Evolutionary conservation across 129 eudicot genomes (phyloP), one percentile per base, ranked within the genome.

Genomic region (Dittrichia graveolens): DNA sequence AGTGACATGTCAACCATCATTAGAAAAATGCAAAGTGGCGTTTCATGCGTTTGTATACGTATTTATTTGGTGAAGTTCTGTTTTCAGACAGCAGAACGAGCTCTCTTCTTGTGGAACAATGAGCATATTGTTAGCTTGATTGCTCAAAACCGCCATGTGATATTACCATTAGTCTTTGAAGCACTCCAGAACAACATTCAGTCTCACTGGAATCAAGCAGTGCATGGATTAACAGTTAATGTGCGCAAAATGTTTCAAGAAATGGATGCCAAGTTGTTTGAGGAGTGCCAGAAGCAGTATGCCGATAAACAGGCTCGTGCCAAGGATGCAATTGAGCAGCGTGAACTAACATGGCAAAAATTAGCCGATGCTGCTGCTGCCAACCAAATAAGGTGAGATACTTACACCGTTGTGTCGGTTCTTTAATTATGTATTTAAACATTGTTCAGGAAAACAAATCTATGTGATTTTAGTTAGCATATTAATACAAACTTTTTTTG

Each of bases 131-230:
- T 84, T 7, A 53, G 81, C 65, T 80, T 89, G 71, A 89, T 87
- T 45, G 83, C 90, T 19, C 92, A 86, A 72, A 84, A 89, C 57
- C 74, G 92, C 13, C 65, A 10, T 49, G 83, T 73, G 50, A 83
- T 89, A 38, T 69, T 89, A 19, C 96, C 90, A 42, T 78, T 89
- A 47, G 83, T 89, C 4, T 86, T 89, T 46, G 96, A 80, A 58
- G 86, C 96, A 47, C 55, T 89, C 56, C 90, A 89, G 69, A 89
- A 76, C 80, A 89, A 89, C 65, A 77, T 89, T 3, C 79, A 78
- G 53, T 80, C 80, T 71, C 96, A 89, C 72, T 89, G 96, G 96
- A 89, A 87, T 71, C 92, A 78, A 55, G 90, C 90, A 10, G 88
- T 89, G 44, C 85, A 89, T 35, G 90, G 92, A 39, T 75, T 89